phyloP scores from a whole-genome alignment of 2,329 filamentous ascomycete species.

The Ophiosphaerella narmari region DNA sequence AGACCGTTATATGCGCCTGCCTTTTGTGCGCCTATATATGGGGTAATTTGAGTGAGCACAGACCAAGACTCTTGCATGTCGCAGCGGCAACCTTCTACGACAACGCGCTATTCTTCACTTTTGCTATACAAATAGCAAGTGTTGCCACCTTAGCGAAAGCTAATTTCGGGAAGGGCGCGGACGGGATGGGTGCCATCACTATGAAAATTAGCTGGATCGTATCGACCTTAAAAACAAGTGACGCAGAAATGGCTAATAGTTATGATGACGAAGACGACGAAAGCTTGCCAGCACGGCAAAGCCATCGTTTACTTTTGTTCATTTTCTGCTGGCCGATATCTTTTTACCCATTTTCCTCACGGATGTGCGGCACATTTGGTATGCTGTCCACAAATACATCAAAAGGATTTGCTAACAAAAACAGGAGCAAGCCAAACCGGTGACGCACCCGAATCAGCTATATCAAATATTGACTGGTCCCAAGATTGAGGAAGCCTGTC shows the following conservation, averaged over 20 bases:
- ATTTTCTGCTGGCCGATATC: constrained; percentile 19
- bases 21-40: constrained; percentile 2
- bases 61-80: constrained; percentile 2
- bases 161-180: constrained; percentile 24
- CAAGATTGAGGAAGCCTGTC: no score
- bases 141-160: constrained; percentile 19
- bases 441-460: constrained; percentile 1
- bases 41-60: no score
- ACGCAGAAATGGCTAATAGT: no score
- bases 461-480: background rate
- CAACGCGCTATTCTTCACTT: constrained; percentile 24
- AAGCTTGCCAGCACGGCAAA: constrained; percentile 2
- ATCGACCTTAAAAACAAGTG: constrained; percentile 8
- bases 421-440: constrained; percentile 11
- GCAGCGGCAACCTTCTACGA: constrained; percentile 17
- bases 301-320: constrained; percentile 13
- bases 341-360: constrained; percentile 24
- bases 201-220: constrained; percentile 26
- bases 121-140: constrained; percentile 27
- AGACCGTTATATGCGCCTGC: constrained; percentile 11
- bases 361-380: constrained; percentile 20
- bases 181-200: constrained; percentile 27
- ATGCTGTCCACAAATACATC: background rate
- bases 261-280: background rate
- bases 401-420: background rate